These are phyloP conservation scores for Trametopsis cervina DNA, from an alignment of 768 basidiomycete species.

Conservation along the genomic window DNA sequence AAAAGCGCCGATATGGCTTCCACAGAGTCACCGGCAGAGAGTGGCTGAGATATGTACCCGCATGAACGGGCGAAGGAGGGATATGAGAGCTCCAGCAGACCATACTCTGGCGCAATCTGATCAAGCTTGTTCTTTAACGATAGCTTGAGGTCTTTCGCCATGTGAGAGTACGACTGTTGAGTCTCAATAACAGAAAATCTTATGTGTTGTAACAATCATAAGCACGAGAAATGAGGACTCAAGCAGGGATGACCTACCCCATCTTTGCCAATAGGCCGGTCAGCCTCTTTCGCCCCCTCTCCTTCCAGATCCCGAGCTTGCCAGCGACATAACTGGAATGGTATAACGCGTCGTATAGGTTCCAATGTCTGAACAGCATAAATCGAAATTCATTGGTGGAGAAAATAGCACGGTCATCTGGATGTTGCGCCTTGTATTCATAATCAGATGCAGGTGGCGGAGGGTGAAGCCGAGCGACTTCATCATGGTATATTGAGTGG, in stretches of 20 bases:
- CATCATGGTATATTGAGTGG: slow-evolving; percentile 78
- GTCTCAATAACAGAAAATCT: slow-evolving; percentile 94
- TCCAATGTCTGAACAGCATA: slow-evolving; percentile 96
- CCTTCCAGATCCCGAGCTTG: slow-evolving; percentile 95
- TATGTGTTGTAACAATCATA: too few relatives aligned
- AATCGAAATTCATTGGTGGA: slow-evolving; percentile 88
- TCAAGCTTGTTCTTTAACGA: slow-evolving; percentile 76
- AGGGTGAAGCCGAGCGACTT: slow-evolving; percentile 87
- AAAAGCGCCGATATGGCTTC: slow-evolving; percentile 84
- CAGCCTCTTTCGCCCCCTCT: slow-evolving; percentile 81
- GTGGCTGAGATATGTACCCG: slow-evolving; percentile 81
- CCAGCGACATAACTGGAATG: slow-evolving; percentile 96
- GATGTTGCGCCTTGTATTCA: slow-evolving; percentile 48
- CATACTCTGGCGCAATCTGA: slow-evolving; percentile 89
- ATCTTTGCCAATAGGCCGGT: slow-evolving; percentile 95
- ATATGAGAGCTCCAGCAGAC: slow-evolving; percentile 87
- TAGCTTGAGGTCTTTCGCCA: slow-evolving; percentile 93
- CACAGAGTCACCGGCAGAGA: slow-evolving; percentile 90
- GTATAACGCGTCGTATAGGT: slow-evolving; percentile 94
- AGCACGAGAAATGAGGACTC: too few relatives aligned
- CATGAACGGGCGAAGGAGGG: slow-evolving; percentile 90
- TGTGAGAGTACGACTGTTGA: slow-evolving; percentile 89
- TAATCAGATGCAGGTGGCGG: slow-evolving; percentile 36
- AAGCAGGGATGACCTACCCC: slow-evolving; percentile 55
- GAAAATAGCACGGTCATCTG: slow-evolving; percentile 81